Evolutionary conservation across 1,139 yeast species (phyloP).

Genomic region (Diutina pseudorugosa): DNA sequence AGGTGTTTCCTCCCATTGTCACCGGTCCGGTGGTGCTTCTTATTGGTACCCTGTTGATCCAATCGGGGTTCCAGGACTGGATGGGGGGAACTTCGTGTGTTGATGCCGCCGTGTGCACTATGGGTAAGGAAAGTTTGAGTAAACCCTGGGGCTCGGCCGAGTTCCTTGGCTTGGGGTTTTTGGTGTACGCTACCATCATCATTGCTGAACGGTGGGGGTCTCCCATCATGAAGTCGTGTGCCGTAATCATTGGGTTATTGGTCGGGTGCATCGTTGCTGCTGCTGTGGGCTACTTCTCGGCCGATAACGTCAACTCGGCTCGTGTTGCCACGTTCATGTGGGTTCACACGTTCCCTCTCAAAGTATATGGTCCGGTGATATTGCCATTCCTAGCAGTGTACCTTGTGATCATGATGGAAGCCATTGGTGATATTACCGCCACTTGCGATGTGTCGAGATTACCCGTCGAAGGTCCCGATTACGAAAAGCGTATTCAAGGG

Average conservation of each 20-base stretch:
- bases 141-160: slow-evolving; percentile 3
- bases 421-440: slow-evolving; percentile 4
- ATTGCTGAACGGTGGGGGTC: background rate
- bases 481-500: background rate
- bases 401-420: slow-evolving; percentile 3
- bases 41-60: background rate
- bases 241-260: background rate
- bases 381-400: slow-evolving; percentile 2
- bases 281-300: slow-evolving; percentile 2
- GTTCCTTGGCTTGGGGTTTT: slow-evolving; percentile 2
- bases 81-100: background rate
- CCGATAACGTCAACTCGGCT: background rate
- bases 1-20: background rate
- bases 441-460: slow-evolving; percentile 3
- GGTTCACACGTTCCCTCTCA: slow-evolving; percentile 2
- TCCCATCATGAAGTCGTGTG: slow-evolving; percentile 4
- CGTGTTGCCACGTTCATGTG: slow-evolving; percentile 1
- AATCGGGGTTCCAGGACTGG: slow-evolving; percentile 4
- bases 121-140: background rate
- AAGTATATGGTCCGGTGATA: slow-evolving; percentile 2
- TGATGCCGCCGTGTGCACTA: background rate
- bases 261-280: slow-evolving; percentile 3
- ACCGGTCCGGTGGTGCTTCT: slow-evolving; percentile 3
- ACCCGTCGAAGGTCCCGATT: background rate
- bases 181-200: slow-evolving; percentile 1